These are phyloP conservation scores for Phaseolus coccineus DNA, from an alignment of 331 rosid species.

Conservation along the genomic window DNA sequence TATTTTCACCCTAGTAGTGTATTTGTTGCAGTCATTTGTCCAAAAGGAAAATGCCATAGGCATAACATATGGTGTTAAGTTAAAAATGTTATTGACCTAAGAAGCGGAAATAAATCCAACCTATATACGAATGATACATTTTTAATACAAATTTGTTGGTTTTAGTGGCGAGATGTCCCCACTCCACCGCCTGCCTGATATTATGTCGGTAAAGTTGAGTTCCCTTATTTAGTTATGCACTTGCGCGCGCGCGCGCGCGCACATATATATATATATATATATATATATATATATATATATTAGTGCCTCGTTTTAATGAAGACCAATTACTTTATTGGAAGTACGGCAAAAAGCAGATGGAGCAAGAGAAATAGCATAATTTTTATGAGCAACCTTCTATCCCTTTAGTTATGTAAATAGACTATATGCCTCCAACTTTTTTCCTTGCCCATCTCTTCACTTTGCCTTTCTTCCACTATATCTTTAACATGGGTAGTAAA, in stretches of 20 bases:
- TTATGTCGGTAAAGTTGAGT: background rate
- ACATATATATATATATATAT: background rate
- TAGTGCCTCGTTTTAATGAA: background rate
- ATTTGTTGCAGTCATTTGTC: background rate
- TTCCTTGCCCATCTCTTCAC: background rate
- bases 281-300: background rate
- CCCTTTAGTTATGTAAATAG: background rate
- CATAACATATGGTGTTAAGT: background rate
- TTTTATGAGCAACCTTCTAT: background rate
- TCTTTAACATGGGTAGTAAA: background rate
- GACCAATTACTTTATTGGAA: background rate
- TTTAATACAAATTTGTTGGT: background rate
- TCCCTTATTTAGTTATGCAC: background rate
- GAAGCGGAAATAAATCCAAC: background rate
- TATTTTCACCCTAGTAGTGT: background rate
- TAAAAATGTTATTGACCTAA: background rate
- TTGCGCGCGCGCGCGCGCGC: no score
- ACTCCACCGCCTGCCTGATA: background rate
- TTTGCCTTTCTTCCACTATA: background rate
- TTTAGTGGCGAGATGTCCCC: background rate
- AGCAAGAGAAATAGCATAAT: background rate
- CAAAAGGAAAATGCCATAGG: background rate
- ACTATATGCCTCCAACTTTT: background rate
- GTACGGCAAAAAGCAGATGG: background rate
- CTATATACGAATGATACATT: background rate